These are phyloP conservation scores for Lachnellula hyalina DNA, from an alignment of 2,329 filamentous ascomycete genomes.

Conservation along the genomic window DNA sequence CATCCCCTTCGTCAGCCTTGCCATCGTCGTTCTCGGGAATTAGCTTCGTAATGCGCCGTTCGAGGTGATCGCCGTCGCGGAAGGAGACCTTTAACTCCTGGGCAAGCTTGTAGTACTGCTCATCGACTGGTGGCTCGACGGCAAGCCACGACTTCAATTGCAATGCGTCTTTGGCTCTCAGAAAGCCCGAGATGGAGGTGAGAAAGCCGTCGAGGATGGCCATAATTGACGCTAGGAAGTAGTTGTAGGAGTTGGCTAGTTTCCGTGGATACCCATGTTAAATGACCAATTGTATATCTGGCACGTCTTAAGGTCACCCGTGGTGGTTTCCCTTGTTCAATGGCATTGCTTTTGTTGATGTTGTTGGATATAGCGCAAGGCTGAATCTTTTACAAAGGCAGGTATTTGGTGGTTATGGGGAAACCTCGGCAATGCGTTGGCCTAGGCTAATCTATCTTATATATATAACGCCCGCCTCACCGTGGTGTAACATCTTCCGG, in stretches of 20 bases:
- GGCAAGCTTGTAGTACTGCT: conserved; percentile 63
- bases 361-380: not conserved
- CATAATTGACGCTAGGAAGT: conserved; percentile 37
- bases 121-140: conserved; percentile 65
- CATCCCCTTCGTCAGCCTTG: conserved; percentile 56
- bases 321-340: not conserved
- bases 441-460: too few species aligned
- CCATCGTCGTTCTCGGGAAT: conserved; percentile 62
- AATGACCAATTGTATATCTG: not conserved
- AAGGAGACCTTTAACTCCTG: conserved; percentile 60
- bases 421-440: too few species aligned
- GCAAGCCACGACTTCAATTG: conserved; percentile 65
- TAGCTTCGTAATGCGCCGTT: conserved; percentile 56
- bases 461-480: too few species aligned
- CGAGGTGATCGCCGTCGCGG: conserved; percentile 46
- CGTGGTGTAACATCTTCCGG: too few species aligned
- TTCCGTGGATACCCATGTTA: not conserved
- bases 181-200: conserved; percentile 53
- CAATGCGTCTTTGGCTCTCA: conserved; percentile 58
- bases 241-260: not conserved
- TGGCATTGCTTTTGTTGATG: not conserved
- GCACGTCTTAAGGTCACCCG: not conserved
- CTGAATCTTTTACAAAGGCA: not conserved
- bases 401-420: not conserved
- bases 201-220: conserved; percentile 66